Conservation (phyloP, 208 protist genomes). For the Trichomonas vaginalis region DNA sequence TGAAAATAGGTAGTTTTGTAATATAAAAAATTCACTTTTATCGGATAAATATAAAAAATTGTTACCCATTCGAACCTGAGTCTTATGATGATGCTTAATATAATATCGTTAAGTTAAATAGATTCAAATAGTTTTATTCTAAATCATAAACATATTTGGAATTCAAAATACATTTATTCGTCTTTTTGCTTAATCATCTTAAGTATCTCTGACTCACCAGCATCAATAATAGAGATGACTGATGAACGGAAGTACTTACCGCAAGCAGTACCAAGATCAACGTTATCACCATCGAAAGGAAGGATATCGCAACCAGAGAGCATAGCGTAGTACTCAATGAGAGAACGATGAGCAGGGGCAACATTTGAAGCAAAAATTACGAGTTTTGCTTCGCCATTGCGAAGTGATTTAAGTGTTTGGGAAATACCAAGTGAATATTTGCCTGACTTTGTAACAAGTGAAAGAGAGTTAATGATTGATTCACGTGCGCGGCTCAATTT, state of each 20-base stretch:
- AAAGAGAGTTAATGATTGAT: constrained; percentile 52
- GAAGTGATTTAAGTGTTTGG: constrained; percentile 80
- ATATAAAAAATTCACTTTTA: too few relatives aligned
- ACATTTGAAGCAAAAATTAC: constrained; percentile 93
- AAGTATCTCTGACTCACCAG: constrained; percentile 77
- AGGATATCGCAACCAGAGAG: constrained; percentile 91
- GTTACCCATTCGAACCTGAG: too few relatives aligned
- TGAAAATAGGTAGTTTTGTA: too few relatives aligned
- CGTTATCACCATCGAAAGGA: constrained; percentile 90
- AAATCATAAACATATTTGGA: too few relatives aligned
- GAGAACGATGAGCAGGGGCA: constrained; percentile 84
- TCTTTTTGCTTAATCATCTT: constrained; percentile 21
- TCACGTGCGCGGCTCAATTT: not conserved
- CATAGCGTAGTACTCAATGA: constrained; percentile 99
- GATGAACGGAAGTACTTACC: constrained; percentile 91
- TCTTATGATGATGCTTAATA: too few relatives aligned
- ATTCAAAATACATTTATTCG: too few relatives aligned
- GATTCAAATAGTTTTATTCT: too few relatives aligned
- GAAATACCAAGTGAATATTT: constrained; percentile 95
- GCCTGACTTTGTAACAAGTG: constrained; percentile 96
- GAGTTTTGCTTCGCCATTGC: constrained; percentile 76
- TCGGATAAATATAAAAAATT: too few relatives aligned
- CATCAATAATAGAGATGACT: constrained; percentile 84
- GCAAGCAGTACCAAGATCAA: constrained; percentile 96
- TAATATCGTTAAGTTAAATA: too few relatives aligned